A percentile compares a stretch with the other conserved stretches of the same genome.
These are phyloP conservation scores for Aspergillus sp. DNA, from an alignment of 2,329 filamentous ascomycete species.

Conservation along the genomic window DNA sequence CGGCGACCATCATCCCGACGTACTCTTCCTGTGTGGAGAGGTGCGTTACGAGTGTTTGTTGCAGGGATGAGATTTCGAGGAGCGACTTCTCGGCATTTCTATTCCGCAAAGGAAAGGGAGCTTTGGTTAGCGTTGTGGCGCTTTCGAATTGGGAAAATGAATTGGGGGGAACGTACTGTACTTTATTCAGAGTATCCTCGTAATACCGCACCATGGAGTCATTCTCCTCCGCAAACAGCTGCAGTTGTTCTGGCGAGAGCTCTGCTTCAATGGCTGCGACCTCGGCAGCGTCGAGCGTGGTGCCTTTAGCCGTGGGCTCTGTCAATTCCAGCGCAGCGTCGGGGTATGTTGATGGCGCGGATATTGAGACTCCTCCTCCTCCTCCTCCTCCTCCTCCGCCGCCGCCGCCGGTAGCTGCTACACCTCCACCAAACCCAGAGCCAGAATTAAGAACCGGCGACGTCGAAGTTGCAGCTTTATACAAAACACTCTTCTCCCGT, in stretches of 20 bases:
- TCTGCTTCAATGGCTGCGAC: constrained; percentile 52
- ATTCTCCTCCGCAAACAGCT: constrained; percentile 92
- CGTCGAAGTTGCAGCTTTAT: constrained; percentile 52
- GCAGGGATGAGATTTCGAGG: constrained; percentile 87
- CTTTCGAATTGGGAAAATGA: background rate
- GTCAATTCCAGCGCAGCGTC: background rate
- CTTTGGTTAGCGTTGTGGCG: background rate
- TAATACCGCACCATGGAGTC: constrained; percentile 90
- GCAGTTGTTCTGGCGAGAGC: constrained; percentile 79
- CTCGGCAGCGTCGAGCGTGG: constrained; percentile 30
- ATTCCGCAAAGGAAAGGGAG: background rate
- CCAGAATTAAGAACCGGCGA: constrained; percentile 5
- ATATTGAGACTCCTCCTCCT: background rate
- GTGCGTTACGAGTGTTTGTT: constrained; percentile 84
- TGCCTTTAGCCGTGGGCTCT: background rate
- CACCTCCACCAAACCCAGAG: constrained; percentile 7
- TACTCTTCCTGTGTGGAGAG: constrained; percentile 82
- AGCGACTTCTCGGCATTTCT: constrained; percentile 88
- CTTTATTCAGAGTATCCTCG: constrained; percentile 90
- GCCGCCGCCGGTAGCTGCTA: background rate
- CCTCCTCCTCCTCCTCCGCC: background rate
- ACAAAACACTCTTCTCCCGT: constrained; percentile 81
- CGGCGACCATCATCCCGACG: constrained; percentile 83
- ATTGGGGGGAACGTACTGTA: constrained; percentile 64
- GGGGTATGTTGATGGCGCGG: constrained; percentile 6